Base-by-base conservation (phyloP, 2,329 filamentous ascomycete species). In the Trichoderma simmonsii region DNA sequence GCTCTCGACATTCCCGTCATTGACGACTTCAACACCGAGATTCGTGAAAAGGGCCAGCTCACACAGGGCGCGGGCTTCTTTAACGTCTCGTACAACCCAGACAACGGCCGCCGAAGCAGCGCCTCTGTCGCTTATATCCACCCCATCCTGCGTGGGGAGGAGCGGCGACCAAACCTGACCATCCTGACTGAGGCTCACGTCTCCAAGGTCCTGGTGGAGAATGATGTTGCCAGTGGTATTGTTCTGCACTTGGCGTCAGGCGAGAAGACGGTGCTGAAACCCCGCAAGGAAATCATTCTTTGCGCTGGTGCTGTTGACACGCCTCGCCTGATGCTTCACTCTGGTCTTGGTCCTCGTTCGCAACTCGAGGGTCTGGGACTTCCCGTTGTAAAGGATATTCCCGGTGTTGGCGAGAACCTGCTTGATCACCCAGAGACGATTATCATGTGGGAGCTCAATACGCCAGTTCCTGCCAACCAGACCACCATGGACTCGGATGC, bases 71-170 rank as follows among this genome's bases (percentile, higher is more conserved):
- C 96, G 32, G 94, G 94, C 71, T 97, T 97, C 87, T 95, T 97
- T 86, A 94, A 92, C 75, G 90, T 97, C 76, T 91, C 93, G 48
- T 97, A 97, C 85, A 97, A 97, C 84, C 94, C 94, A 3, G 94
- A 97, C 78, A 91, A 94, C 78, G 93, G 94, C 78, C 89, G 89
- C 77, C 90, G 94, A 74, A 95, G 92, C 84, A 95, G 92, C 79
- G 94, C 94, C 73, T 94, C 92, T 72, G 94, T 97, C 26, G 94
- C 94, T 21, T 97, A 97, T 83, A 95, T 97, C 78, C 94, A 97
- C 83, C 94, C 94, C 43, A 94, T 97, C 78, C 88, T 97, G 67
- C 89, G 92, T 54, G 93, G 93, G 54, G 91, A 94, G 62, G 93
- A 97, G 86, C 89, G 90, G 80, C 87, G 93, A 71, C 90, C 93